Evolutionary conservation across 2,329 filamentous ascomycete species (phyloP).

Genomic region (Kalaharituber pfeilii): DNA sequence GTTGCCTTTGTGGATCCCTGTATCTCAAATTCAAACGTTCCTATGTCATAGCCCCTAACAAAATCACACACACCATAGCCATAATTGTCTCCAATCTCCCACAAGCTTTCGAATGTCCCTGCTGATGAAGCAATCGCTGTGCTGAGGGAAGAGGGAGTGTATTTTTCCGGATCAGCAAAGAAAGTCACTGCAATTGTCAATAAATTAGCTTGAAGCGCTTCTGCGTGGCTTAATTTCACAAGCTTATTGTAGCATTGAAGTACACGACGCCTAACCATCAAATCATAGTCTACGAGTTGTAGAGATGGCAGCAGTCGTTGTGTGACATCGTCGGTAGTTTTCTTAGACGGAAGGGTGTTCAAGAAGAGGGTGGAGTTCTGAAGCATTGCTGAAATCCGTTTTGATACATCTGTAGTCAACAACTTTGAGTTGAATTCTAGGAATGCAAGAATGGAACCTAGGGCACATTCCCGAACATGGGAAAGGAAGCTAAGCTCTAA

Average conservation of each 20-base stretch:
- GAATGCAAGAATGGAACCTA: conserved; percentile 82
- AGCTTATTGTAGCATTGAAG: conserved; percentile 89
- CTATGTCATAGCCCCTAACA: conserved; percentile 57
- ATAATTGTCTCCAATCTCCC: conserved; percentile 88
- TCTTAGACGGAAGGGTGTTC: conserved; percentile 66
- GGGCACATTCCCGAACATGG: conserved; percentile 83
- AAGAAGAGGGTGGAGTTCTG: conserved; percentile 86
- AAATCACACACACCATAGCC: conserved; percentile 86
- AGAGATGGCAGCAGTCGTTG: conserved; percentile 70
- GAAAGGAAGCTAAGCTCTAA: conserved; percentile 84
- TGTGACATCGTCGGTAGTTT: conserved; percentile 68
- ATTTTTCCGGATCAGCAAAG: conserved; percentile 84
- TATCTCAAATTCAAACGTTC: conserved; percentile 44
- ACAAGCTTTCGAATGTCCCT: conserved; percentile 78
- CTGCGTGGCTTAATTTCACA: conserved; percentile 70
- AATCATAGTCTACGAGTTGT: conserved; percentile 74
- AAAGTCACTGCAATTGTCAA: conserved; percentile 76
- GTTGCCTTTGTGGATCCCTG: conserved; percentile 15
- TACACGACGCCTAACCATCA: conserved; percentile 84
- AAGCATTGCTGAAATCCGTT: conserved; percentile 80
- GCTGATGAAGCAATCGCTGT: conserved; percentile 82
- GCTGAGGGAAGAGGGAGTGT: conserved; percentile 67
- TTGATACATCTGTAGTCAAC: conserved; percentile 83
- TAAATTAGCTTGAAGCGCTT: conserved; percentile 80
- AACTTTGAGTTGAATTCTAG: conserved; percentile 83